Percentiles rank a stretch among this genome's conserved stretches.
phyloP scores from a whole-genome alignment of 2,329 filamentous ascomycete species.

The Aspergillus pseudoterreus region DNA sequence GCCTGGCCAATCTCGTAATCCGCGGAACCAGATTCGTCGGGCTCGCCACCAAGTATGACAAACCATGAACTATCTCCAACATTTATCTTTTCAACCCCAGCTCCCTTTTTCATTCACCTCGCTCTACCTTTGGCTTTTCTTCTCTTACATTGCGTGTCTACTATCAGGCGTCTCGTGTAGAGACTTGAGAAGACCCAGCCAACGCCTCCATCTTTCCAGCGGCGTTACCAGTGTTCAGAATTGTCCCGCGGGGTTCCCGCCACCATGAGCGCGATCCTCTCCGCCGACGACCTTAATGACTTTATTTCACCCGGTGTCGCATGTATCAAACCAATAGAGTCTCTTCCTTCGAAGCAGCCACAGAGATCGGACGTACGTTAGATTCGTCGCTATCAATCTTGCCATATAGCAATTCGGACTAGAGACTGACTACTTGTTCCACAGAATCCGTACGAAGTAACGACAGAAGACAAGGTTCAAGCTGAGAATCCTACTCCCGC shows the following conservation, averaged over 20 bases:
- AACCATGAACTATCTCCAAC: conserved; percentile 18
- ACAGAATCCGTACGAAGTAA: conserved; percentile 73
- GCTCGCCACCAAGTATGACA: conserved; percentile 31
- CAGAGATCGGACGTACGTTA: conserved; percentile 43
- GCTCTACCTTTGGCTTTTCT: conserved; percentile 1
- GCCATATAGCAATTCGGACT: conserved; percentile 5
- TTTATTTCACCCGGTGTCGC: conserved; percentile 97
- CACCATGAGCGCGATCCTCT: conserved; percentile 94
- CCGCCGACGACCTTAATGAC: conserved; percentile 94
- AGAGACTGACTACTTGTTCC: conserved; percentile 17
- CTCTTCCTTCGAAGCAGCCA: conserved; percentile 64
- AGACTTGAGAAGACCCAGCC: background rate
- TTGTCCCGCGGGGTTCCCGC: conserved; percentile 12
- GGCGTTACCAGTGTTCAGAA: conserved; percentile 4
- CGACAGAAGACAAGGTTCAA: conserved; percentile 77
- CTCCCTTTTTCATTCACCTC: background rate
- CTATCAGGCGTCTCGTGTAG: background rate
- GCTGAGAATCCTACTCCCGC: conserved; percentile 63
- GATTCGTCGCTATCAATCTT: background rate
- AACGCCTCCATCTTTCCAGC: background rate
- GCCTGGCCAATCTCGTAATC: conserved; percentile 3
- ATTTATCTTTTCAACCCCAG: conserved; percentile 4
- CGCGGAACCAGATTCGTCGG: conserved; percentile 3
- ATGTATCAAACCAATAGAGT: conserved; percentile 97
- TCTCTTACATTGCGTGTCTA: too few relatives aligned